Evolutionary conservation across 2,329 filamentous ascomycete species (phyloP).

Genomic region (Aspergillus sp.): DNA sequence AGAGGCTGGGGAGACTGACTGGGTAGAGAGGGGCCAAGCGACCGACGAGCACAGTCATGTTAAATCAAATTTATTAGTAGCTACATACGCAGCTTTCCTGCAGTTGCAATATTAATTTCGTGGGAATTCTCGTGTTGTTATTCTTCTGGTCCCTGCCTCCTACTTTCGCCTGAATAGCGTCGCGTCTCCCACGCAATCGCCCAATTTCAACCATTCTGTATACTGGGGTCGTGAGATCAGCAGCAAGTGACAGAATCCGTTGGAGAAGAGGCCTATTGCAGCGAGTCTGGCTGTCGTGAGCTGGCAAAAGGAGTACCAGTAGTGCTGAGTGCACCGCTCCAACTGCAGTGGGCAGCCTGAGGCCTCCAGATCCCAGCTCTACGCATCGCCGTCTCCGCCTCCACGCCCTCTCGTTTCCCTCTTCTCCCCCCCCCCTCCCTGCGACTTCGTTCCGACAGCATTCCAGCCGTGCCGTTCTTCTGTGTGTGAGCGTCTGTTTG

Average conservation of each 20-base stretch:
- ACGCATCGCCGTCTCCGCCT: slow-evolving; percentile 14
- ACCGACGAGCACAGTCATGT: slow-evolving; percentile 3
- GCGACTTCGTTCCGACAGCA: slow-evolving; percentile 3
- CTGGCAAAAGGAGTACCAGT: slow-evolving; percentile 4
- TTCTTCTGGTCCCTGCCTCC: background rate
- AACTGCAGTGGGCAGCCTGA: slow-evolving; percentile 15
- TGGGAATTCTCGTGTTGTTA: background rate
- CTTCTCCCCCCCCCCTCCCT: slow-evolving; percentile 13
- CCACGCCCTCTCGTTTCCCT: slow-evolving; percentile 11
- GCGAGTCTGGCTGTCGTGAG: background rate
- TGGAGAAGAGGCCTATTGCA: slow-evolving; percentile 7
- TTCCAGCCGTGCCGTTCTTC: slow-evolving; percentile 7
- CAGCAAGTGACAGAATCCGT: background rate
- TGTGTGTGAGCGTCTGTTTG: slow-evolving; percentile 18
- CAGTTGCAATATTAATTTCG: background rate
- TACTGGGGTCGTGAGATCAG: slow-evolving; percentile 6
- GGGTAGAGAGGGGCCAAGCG: slow-evolving; percentile 9
- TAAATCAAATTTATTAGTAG: slow-evolving; percentile 1
- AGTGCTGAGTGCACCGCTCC: background rate
- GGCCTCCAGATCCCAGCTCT: slow-evolving; percentile 11
- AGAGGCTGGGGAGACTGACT: slow-evolving; percentile 10
- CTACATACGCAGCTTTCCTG: background rate
- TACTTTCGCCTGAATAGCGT: background rate
- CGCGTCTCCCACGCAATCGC: background rate
- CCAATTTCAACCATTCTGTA: background rate